Conservation (phyloP, 2,329 filamentous ascomycete genomes). For the Aspergillus neoniger region DNA sequence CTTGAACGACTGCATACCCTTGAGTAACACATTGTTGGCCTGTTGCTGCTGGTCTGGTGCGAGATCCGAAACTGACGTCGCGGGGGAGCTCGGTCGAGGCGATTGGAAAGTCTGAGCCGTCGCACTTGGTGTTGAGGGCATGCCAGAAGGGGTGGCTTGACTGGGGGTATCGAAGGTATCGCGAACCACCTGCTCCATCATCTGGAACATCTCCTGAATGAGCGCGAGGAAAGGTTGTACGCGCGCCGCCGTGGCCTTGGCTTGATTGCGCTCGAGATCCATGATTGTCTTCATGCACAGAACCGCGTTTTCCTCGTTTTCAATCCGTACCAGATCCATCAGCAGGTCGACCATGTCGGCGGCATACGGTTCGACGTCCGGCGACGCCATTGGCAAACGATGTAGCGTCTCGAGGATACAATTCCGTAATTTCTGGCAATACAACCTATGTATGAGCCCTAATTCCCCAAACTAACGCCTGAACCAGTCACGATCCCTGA, state of each 20-base stretch:
- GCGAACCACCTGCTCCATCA: slow-evolving; percentile 90
- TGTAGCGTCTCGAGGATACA: slow-evolving; percentile 94
- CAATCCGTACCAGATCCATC: slow-evolving; percentile 81
- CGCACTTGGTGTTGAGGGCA: slow-evolving; percentile 55
- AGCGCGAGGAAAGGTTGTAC: slow-evolving; percentile 88
- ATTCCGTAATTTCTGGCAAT: slow-evolving; percentile 75
- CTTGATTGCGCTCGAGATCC: slow-evolving; percentile 91
- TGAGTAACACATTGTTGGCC: slow-evolving; percentile 76
- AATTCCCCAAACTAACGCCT: neutral
- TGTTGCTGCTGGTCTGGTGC: slow-evolving; percentile 76
- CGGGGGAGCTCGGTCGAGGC: slow-evolving; percentile 84
- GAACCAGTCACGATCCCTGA: slow-evolving; percentile 10
- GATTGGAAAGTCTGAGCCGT: slow-evolving; percentile 73
- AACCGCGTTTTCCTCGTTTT: slow-evolving; percentile 99
- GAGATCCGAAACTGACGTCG: slow-evolving; percentile 76
- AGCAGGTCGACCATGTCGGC: slow-evolving; percentile 86
- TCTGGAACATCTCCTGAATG: slow-evolving; percentile 93
- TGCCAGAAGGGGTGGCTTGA: slow-evolving; percentile 53
- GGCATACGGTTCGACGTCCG: slow-evolving; percentile 86
- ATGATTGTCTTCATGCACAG: slow-evolving; percentile 97
- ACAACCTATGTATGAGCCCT: slow-evolving; percentile 1
- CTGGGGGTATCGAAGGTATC: slow-evolving; percentile 87
- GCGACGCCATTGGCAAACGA: slow-evolving; percentile 72
- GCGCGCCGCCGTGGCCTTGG: slow-evolving; percentile 75
- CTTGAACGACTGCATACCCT: slow-evolving; percentile 98